Percentiles rank a stretch among this genome's conserved stretches.
Evolutionary conservation across 805 yeast species (phyloP).

Genomic region (Pichia membranifaciens): DNA sequence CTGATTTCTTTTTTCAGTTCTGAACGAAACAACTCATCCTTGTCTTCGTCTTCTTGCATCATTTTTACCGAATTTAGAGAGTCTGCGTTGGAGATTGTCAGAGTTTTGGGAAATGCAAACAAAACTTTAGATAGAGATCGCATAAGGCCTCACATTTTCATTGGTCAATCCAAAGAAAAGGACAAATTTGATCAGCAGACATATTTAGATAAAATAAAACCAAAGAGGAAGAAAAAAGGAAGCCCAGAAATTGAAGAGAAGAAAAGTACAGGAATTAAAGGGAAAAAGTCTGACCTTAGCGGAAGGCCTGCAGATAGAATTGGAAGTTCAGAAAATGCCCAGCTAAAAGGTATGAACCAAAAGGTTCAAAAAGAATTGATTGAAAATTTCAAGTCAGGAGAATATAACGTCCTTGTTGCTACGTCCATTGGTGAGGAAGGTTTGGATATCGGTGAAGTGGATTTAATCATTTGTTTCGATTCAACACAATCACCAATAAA

Average conservation of each 20-base stretch:
- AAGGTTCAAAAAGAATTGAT: slow-evolving; percentile 78
- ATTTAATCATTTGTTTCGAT: slow-evolving; percentile 85
- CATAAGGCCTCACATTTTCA: slow-evolving; percentile 74
- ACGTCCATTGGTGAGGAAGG: slow-evolving; percentile 99
- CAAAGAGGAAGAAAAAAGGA: slow-evolving; percentile 10
- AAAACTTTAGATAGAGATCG: slow-evolving; percentile 25
- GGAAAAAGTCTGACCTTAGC: neutral
- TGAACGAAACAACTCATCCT: slow-evolving; percentile 27
- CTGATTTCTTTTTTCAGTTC: slow-evolving; percentile 36
- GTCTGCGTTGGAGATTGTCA: slow-evolving; percentile 83
- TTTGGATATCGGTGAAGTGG: slow-evolving; percentile 96
- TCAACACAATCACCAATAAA: slow-evolving; percentile 91
- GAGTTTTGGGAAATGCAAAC: slow-evolving; percentile 44
- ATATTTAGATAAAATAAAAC: slow-evolving; percentile 25
- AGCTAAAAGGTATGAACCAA: slow-evolving; percentile 83
- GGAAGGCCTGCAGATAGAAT: slow-evolving; percentile 34
- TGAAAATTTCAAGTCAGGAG: slow-evolving; percentile 64
- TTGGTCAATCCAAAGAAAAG: slow-evolving; percentile 82
- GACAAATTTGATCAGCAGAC: slow-evolving; percentile 59
- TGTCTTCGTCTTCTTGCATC: slow-evolving; percentile 63
- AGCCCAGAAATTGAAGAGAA: slow-evolving; percentile 27
- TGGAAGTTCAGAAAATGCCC: slow-evolving; percentile 70
- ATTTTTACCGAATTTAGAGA: slow-evolving; percentile 86
- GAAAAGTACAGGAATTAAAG: slow-evolving; percentile 11
- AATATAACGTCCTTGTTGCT: slow-evolving; percentile 78